These are phyloP conservation scores for Penicillium sp. DNA, from an alignment of 2,329 filamentous ascomycete genomes.

Conservation along the genomic window DNA sequence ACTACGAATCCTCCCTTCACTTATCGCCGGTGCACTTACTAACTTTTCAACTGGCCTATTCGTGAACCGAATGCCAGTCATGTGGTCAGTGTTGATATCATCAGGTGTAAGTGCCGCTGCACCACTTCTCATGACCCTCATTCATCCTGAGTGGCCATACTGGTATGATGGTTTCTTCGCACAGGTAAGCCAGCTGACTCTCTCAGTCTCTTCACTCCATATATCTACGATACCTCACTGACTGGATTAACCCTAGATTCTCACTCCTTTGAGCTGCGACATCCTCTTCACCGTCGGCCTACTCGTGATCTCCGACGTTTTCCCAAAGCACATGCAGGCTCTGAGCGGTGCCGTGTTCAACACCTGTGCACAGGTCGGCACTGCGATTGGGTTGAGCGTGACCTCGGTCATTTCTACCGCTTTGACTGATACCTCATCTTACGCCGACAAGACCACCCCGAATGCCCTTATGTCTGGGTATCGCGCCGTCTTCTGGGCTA, in stretches of 20 bases:
- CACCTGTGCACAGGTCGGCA: conserved; percentile 54
- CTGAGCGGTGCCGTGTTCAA: conserved; percentile 61
- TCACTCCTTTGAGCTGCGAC: conserved; percentile 43
- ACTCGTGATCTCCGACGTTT: conserved; percentile 52
- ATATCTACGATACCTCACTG: no score
- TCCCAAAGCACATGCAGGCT: conserved; percentile 55
- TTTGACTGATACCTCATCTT: conserved; percentile 29
- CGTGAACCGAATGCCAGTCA: conserved; percentile 42
- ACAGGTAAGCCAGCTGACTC: conserved; percentile 21
- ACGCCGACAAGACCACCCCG: conserved; percentile 16
- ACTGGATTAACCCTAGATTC: conserved; percentile 30
- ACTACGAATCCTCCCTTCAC: conserved; percentile 43
- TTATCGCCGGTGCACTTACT: conserved; percentile 32
- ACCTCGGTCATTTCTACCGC: conserved; percentile 42
- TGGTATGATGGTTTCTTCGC: conserved; percentile 45
- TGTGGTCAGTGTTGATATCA: conserved; percentile 38
- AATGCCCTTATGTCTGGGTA: conserved; percentile 49
- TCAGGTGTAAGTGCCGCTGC: conserved; percentile 31
- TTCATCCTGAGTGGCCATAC: conserved; percentile 44
- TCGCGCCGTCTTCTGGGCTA: conserved; percentile 51
- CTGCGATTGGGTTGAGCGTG: conserved; percentile 49
- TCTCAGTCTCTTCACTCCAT: no score
- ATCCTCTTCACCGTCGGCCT: conserved; percentile 55
- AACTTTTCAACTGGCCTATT: conserved; percentile 46
- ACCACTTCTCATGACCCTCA: conserved; percentile 45